Base-by-base conservation (phyloP, 2,329 filamentous ascomycete species). In the Stromatinia cepivora region DNA sequence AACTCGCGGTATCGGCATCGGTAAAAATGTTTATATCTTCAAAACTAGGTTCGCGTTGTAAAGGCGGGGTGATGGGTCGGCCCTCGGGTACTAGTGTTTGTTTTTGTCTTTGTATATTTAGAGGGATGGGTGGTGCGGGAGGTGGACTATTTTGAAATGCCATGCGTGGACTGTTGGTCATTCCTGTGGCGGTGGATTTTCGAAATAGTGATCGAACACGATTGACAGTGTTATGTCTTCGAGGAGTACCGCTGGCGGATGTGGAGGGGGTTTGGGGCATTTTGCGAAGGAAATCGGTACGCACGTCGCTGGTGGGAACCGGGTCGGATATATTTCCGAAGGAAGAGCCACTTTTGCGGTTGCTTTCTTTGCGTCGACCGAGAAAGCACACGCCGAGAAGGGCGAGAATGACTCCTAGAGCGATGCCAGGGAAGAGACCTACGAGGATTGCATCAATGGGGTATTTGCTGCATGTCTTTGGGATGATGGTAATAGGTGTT, bases 11-110 rank as follows among this genome's bases (percentile, higher is more conserved):
- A 62, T 79, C 77, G 28, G 82, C 81, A 72, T 86, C 84, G 1
- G 83, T 83, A 69, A 85, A 86, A 11, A 87, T 80, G 71, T 84
- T 83, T 76, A 87, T 86, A 77, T 82, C 83, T 75, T 84, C 82
- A 65, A 78, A 81, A 73, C 81, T 84, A 4, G 80, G 80, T 71
- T 83, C 81, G n/a, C 81, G 78, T 58, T 80, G 78, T 64, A 81
- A 69, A 53, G 76, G 73, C 25, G 80, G 81, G 45, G 79, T 81
- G 50, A 75, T 72, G n/a, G 75, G 76, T 6, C 71, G 69, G 31
- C 46, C 39, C 22, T 54, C 45, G 13, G 39, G 20, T 39, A 20
- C 36, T 1, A 9, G 20, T 25, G 20, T 28, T 15, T 31, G 22
- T 25, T 52, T 52, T 1, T 69, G 63, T 57, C 67, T 69, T 42